Percentiles rank a stretch among this genome's conserved stretches.
These are phyloP conservation scores for Juglanconis oblonga DNA, from an alignment of 2,329 filamentous ascomycete species.

Conservation along the genomic window DNA sequence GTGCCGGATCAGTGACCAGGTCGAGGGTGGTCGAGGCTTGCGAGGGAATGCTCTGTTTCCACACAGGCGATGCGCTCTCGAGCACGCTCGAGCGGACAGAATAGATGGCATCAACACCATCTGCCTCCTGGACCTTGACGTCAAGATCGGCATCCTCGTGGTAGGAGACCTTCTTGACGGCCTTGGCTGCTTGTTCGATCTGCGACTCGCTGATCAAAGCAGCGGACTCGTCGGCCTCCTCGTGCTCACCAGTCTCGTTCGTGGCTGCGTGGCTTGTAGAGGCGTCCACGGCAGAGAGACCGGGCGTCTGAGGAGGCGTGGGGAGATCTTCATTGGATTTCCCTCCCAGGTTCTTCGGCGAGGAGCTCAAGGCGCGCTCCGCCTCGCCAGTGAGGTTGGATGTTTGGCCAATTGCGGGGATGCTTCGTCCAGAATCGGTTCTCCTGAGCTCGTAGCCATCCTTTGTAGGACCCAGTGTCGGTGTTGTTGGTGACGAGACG, in stretches of 20 bases:
- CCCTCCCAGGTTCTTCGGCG: slow-evolving; percentile 2
- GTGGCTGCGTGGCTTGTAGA: background rate
- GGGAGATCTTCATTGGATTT: slow-evolving; percentile 9
- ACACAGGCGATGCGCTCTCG: slow-evolving; percentile 19
- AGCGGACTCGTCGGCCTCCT: background rate
- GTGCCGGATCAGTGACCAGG: slow-evolving; percentile 4
- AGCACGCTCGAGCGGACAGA: slow-evolving; percentile 19
- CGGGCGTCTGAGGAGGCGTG: slow-evolving; percentile 17
- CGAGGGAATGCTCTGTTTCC: slow-evolving; percentile 12
- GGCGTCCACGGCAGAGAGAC: background rate
- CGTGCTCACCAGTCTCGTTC: background rate
- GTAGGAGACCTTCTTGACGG: slow-evolving; percentile 13
- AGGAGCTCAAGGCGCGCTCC: slow-evolving; percentile 5
- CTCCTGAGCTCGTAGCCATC: slow-evolving; percentile 12
- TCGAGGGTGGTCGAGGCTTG: slow-evolving; percentile 1
- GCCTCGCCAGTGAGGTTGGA: slow-evolving; percentile 14
- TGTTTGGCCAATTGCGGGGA: slow-evolving; percentile 8
- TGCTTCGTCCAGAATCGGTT: slow-evolving; percentile 8
- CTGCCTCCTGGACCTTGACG: slow-evolving; percentile 15
- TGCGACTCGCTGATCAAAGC: background rate
- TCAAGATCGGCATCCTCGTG: slow-evolving; percentile 22
- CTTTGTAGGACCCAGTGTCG: background rate
- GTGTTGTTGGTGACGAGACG: background rate
- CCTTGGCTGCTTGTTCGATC: background rate
- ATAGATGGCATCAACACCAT: slow-evolving; percentile 11